phyloP scores from a whole-genome alignment of 2,329 filamentous ascomycete genomes.

The Verticillium tricorpus region DNA sequence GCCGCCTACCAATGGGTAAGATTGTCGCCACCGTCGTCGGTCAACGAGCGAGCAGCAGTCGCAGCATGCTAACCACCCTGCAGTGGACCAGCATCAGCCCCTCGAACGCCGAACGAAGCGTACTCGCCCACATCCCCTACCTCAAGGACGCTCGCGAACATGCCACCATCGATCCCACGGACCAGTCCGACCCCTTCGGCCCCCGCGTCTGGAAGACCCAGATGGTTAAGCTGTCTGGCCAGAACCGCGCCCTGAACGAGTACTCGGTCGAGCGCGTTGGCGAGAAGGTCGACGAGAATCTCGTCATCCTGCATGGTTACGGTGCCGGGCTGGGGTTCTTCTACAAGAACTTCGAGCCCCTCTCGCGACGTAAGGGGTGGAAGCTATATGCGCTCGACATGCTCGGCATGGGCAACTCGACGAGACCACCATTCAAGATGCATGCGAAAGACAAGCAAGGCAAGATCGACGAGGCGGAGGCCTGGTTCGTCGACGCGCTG shows the following conservation, averaged over 20 bases:
- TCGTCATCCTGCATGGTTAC: slow-evolving; percentile 96
- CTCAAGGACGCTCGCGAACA: slow-evolving; percentile 71
- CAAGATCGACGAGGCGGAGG: slow-evolving; percentile 84
- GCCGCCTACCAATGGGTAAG: slow-evolving; percentile 86
- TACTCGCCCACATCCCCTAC: slow-evolving; percentile 81
- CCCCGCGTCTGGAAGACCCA: slow-evolving; percentile 81
- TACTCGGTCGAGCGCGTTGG: slow-evolving; percentile 82
- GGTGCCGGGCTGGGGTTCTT: slow-evolving; percentile 95
- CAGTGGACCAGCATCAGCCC: slow-evolving; percentile 86
- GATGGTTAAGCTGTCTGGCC: slow-evolving; percentile 79
- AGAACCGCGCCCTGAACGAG: slow-evolving; percentile 85
- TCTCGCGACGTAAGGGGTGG: slow-evolving; percentile 76
- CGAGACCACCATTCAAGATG: slow-evolving; percentile 55
- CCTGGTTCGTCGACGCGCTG: slow-evolving; percentile 92
- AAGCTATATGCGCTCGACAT: slow-evolving; percentile 68
- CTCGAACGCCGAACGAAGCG: slow-evolving; percentile 78
- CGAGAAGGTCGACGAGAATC: slow-evolving; percentile 74
- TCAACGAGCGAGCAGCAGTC: slow-evolving; percentile 1
- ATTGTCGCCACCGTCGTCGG: slow-evolving; percentile 12
- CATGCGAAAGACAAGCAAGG: slow-evolving; percentile 73
- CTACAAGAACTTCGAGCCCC: slow-evolving; percentile 93
- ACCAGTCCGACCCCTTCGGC: slow-evolving; percentile 69
- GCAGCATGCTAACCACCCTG: slow-evolving; percentile 8
- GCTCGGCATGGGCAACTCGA: slow-evolving; percentile 25
- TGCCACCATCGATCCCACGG: slow-evolving; percentile 43